Evolutionary conservation across 1,284 basidiomycete genomes (phyloP).

Genomic region (Leccinum brunneo-olivaceum): DNA sequence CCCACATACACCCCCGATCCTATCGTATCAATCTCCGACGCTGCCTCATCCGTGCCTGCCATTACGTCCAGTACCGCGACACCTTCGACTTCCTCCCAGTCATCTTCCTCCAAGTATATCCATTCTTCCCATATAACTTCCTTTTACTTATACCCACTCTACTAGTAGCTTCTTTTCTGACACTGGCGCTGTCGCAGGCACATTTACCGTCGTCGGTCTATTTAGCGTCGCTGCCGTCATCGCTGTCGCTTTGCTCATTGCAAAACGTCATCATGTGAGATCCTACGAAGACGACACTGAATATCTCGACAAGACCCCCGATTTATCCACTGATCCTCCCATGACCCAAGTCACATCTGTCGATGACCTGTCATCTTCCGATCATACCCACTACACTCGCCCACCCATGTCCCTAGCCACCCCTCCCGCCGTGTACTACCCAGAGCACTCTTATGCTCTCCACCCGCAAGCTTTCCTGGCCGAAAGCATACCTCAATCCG

Average conservation of each 20-base stretch:
- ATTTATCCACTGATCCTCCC: slow-evolving; percentile 10
- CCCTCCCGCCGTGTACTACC: slow-evolving; percentile 23
- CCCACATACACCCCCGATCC: neutral
- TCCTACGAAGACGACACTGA: slow-evolving; percentile 27
- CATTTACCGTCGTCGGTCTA: slow-evolving; percentile 35
- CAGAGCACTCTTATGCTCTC: slow-evolving; percentile 18
- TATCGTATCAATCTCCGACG: neutral
- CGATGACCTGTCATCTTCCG: slow-evolving; percentile 19
- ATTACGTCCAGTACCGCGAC: neutral
- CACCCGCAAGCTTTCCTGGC: slow-evolving; percentile 13
- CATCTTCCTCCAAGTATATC: slow-evolving; percentile 21
- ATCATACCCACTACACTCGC: slow-evolving; percentile 20
- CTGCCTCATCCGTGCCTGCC: neutral
- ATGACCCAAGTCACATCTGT: slow-evolving; percentile 4
- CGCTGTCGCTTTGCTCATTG: slow-evolving; percentile 20
- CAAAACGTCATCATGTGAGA: slow-evolving; percentile 19
- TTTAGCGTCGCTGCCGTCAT: slow-evolving; percentile 27
- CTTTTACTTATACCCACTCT: neutral
- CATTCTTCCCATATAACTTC: too few species aligned
- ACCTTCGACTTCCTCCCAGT: slow-evolving; percentile 11
- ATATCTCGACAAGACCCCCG: slow-evolving; percentile 22
- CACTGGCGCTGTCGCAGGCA: slow-evolving; percentile 42
- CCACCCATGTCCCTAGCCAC: slow-evolving; percentile 16
- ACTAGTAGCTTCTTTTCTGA: slow-evolving; percentile 40
- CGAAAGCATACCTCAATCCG: neutral